Conservation (phyloP, 257 asterid species). For the Anisodus acutangulus region DNA sequence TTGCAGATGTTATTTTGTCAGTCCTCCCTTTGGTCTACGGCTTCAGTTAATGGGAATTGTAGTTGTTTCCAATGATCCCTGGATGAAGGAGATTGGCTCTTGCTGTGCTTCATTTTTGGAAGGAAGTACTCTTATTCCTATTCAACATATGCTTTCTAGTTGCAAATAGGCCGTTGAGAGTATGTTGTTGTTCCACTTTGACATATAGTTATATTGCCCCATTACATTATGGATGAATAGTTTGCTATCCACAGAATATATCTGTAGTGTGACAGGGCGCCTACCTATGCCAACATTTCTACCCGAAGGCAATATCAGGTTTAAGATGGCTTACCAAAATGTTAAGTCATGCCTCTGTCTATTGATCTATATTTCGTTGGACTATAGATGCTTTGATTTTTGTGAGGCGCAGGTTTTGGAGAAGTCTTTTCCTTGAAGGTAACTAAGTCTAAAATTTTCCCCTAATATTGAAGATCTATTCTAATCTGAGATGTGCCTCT, state of each 20-base stretch:
- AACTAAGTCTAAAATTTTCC: not conserved
- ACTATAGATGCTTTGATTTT: slow-evolving; percentile 20
- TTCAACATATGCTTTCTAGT: slow-evolving; percentile 20
- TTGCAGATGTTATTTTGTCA: slow-evolving; percentile 22
- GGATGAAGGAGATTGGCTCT: slow-evolving; percentile 25
- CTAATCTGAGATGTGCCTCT: slow-evolving; percentile 8
- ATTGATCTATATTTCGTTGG: slow-evolving; percentile 24
- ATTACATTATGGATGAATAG: slow-evolving; percentile 6
- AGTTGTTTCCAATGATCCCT: slow-evolving; percentile 22
- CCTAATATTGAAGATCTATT: slow-evolving; percentile 11
- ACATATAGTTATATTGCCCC: not conserved
- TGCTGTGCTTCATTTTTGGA: slow-evolving; percentile 30
- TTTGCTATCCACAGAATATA: slow-evolving; percentile 24
- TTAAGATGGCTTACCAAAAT: not conserved
- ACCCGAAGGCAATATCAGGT: slow-evolving; percentile 16
- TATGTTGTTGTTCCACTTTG: not conserved
- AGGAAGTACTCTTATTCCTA: slow-evolving; percentile 25
- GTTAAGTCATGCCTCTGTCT: slow-evolving; percentile 21
- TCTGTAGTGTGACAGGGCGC: slow-evolving; percentile 21
- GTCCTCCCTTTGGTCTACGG: slow-evolving; percentile 14
- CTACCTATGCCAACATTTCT: not conserved
- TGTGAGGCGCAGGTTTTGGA: slow-evolving; percentile 31
- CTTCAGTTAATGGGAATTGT: slow-evolving; percentile 24
- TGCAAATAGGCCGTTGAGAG: slow-evolving; percentile 11
- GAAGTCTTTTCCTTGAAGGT: slow-evolving; percentile 26